Percentiles rank a stretch among this genome's conserved stretches.
phyloP scores from a whole-genome alignment of 2,329 filamentous ascomycete genomes.

The Grosmannia serpens region DNA sequence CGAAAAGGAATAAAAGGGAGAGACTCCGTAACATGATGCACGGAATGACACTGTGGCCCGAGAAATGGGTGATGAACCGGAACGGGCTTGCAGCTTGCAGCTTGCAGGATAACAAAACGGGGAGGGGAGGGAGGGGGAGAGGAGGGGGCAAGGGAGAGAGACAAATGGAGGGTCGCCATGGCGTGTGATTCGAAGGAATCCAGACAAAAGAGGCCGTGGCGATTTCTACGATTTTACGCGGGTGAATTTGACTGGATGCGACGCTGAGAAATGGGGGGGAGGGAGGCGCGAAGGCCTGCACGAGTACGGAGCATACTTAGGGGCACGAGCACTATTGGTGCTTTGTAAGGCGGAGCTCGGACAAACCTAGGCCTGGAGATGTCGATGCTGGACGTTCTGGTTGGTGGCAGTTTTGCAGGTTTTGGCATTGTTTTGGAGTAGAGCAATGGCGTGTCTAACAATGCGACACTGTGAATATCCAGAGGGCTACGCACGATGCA shows the following conservation, averaged over 20 bases:
- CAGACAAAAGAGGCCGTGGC: neutral
- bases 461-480: neutral
- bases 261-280: neutral
- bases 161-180: neutral
- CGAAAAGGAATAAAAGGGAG: neutral
- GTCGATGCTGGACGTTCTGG: neutral
- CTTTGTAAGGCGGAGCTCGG: neutral
- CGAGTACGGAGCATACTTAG: neutral
- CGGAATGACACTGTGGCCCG: neutral
- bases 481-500: neutral
- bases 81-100: neutral
- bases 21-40: neutral
- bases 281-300: neutral
- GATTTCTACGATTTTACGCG: neutral
- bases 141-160: neutral
- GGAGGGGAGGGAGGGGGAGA: neutral
- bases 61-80: neutral
- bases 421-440: neutral
- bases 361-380: neutral
- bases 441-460: neutral
- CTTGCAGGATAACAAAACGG: neutral
- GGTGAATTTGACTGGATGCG: neutral
- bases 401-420: neutral
- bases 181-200: slow-evolving; percentile 1
- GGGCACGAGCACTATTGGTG: neutral